A percentile compares a stretch with the other conserved stretches of the same genome.
Evolutionary conservation across 1,284 basidiomycete genomes (phyloP).

Genomic region (Cryptococcus depauperatus): DNA sequence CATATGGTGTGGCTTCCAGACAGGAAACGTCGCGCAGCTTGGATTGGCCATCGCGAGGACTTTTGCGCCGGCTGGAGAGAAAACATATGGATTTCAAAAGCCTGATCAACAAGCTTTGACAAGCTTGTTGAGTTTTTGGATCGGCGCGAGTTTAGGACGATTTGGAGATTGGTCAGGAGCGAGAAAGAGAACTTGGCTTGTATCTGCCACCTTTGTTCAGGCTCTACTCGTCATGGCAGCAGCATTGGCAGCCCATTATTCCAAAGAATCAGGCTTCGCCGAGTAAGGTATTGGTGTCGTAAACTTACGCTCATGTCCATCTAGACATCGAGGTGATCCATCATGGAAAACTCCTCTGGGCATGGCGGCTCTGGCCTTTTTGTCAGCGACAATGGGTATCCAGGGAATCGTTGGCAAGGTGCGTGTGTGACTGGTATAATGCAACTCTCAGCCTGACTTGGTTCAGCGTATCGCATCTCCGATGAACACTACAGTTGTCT

Average conservation of each 20-base stretch:
- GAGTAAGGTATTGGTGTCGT: conserved; percentile 44
- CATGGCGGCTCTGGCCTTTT: conserved; percentile 63
- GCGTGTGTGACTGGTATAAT: conserved; percentile 4
- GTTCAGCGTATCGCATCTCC: conserved; percentile 56
- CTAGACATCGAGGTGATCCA: conserved; percentile 52
- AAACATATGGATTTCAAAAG: conserved; percentile 57
- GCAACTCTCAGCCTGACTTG: not conserved
- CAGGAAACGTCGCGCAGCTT: conserved; percentile 51
- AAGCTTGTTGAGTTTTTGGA: conserved; percentile 62
- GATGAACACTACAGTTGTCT: conserved; percentile 53
- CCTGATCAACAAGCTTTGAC: conserved; percentile 72
- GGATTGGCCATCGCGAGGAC: conserved; percentile 56
- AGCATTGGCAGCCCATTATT: conserved; percentile 56
- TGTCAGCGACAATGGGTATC: conserved; percentile 62
- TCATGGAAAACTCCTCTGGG: conserved; percentile 61
- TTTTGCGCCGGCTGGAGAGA: conserved; percentile 52
- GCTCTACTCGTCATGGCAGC: conserved; percentile 64
- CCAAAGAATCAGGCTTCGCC: conserved; percentile 50
- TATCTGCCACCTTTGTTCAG: conserved; percentile 62
- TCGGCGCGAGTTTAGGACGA: conserved; percentile 44
- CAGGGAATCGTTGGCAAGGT: conserved; percentile 75
- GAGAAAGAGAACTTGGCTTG: conserved; percentile 66
- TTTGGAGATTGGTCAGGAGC: conserved; percentile 54
- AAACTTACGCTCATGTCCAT: not conserved
- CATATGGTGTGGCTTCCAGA: conserved; percentile 83